These are phyloP conservation scores for Aspergillus viridinutans DNA, from an alignment of 2,329 filamentous ascomycete species.

Conservation along the genomic window DNA sequence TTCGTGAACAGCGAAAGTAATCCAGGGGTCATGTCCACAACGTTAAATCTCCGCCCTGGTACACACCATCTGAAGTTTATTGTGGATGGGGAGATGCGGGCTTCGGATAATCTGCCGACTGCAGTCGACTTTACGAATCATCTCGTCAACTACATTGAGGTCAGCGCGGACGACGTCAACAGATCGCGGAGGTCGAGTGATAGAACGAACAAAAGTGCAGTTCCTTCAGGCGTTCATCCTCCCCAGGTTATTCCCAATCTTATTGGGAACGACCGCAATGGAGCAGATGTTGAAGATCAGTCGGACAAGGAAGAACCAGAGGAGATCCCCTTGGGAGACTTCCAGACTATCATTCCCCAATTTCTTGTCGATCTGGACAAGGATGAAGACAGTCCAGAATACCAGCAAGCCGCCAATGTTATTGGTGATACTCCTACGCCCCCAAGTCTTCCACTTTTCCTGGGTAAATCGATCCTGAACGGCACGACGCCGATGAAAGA, in stretches of 20 bases:
- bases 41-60: conserved; percentile 79
- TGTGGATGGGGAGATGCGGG: conserved; percentile 89
- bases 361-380: conserved; percentile 83
- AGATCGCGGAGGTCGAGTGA: conserved; percentile 34
- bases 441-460: conserved; percentile 80
- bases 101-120: conserved; percentile 79
- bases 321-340: conserved; percentile 57
- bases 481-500: conserved; percentile 90
- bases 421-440: conserved; percentile 78
- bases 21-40: conserved; percentile 65
- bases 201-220: conserved; percentile 29
- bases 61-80: conserved; percentile 97
- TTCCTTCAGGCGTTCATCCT: conserved; percentile 39
- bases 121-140: conserved; percentile 98
- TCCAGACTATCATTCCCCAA: conserved; percentile 71
- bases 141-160: conserved; percentile 96
- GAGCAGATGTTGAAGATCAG: conserved; percentile 41
- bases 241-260: conserved; percentile 42
- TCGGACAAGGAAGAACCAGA: conserved; percentile 45
- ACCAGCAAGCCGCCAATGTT: conserved; percentile 69
- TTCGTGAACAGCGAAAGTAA: conserved; percentile 37
- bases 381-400: conserved; percentile 70
- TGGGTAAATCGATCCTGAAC: conserved; percentile 93
- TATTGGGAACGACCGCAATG: conserved; percentile 27
- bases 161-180: conserved; percentile 67